phyloP scores from a whole-genome alignment of 805 yeast genomes.

The Hanseniaspora hatyaiensis region DNA sequence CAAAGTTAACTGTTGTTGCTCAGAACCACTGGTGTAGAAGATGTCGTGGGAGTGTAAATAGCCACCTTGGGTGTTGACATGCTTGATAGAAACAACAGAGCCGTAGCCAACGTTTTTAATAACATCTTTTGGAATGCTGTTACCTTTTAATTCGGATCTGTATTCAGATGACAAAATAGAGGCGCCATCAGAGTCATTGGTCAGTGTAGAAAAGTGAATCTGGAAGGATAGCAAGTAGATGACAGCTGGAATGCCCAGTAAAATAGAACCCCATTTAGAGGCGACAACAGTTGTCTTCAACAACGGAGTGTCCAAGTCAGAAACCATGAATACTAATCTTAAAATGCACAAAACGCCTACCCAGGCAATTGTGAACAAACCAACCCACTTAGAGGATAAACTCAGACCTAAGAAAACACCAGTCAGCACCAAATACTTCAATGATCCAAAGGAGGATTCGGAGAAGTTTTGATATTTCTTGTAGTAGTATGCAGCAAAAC shows the following conservation, averaged over 20 bases:
- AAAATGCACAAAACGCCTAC: slow-evolving; percentile 49
- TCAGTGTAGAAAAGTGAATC: slow-evolving; percentile 49
- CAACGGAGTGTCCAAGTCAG: slow-evolving; percentile 49
- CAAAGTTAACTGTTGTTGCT: slow-evolving; percentile 71
- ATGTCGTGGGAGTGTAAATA: slow-evolving; percentile 73
- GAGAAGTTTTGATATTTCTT: slow-evolving; percentile 54
- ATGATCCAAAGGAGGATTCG: slow-evolving; percentile 51
- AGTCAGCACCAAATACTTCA: slow-evolving; percentile 47
- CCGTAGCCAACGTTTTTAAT: slow-evolving; percentile 62
- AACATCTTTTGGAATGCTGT: slow-evolving; percentile 47
- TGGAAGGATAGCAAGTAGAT: slow-evolving; percentile 50
- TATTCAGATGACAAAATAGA: slow-evolving; percentile 65
- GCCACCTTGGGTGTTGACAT: slow-evolving; percentile 61
- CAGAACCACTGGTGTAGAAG: slow-evolving; percentile 63
- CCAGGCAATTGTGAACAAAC: slow-evolving; percentile 71
- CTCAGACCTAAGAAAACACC: slow-evolving; percentile 66
- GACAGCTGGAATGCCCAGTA: slow-evolving; percentile 48
- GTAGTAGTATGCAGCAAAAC: slow-evolving; percentile 53
- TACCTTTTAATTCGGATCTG: slow-evolving; percentile 49
- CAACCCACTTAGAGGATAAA: slow-evolving; percentile 72
- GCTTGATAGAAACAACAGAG: slow-evolving; percentile 55
- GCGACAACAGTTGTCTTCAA: slow-evolving; percentile 38
- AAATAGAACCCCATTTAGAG: slow-evolving; percentile 38
- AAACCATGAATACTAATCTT: slow-evolving; percentile 60
- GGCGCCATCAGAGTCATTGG: slow-evolving; percentile 57